Evolutionary conservation across 1,284 basidiomycete species (phyloP).

Genomic region (Somion occarium): DNA sequence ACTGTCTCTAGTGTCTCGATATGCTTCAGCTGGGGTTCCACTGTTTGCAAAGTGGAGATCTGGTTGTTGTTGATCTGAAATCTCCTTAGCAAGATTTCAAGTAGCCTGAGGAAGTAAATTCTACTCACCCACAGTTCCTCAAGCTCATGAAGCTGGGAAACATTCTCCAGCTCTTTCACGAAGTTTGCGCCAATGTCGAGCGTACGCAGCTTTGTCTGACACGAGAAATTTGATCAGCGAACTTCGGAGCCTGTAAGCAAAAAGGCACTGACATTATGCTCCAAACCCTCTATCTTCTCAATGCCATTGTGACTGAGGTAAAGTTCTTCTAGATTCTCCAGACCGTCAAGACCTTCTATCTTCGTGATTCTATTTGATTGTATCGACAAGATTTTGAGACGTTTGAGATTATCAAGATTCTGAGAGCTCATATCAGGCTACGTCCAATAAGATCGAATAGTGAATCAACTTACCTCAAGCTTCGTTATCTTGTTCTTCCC

Average conservation of each 20-base stretch:
- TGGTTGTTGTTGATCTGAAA: constrained; percentile 84
- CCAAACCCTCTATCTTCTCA: constrained; percentile 79
- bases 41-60: constrained; percentile 61
- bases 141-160: constrained; percentile 71
- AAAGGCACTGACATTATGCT: constrained; percentile 62
- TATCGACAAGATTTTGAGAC: constrained; percentile 79
- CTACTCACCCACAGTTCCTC: constrained; percentile 88
- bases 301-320: constrained; percentile 96
- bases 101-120: not conserved
- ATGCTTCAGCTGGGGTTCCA: constrained; percentile 74
- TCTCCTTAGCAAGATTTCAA: not conserved
- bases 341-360: constrained; percentile 73
- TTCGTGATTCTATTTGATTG: constrained; percentile 94
- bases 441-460: not conserved
- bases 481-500: constrained; percentile 96
- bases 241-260: no score
- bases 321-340: constrained; percentile 81
- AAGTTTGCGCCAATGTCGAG: constrained; percentile 89
- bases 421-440: constrained; percentile 16
- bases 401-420: constrained; percentile 62
- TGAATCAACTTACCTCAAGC: constrained; percentile 57
- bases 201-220: constrained; percentile 74
- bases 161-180: constrained; percentile 72
- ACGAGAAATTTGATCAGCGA: no score
- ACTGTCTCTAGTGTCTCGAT: constrained; percentile 76